A percentile compares a stretch with the other conserved stretches of the same genome.
Evolutionary conservation across 805 yeast species (phyloP).

Genomic region (Metahyphopichia silvanorum): DNA sequence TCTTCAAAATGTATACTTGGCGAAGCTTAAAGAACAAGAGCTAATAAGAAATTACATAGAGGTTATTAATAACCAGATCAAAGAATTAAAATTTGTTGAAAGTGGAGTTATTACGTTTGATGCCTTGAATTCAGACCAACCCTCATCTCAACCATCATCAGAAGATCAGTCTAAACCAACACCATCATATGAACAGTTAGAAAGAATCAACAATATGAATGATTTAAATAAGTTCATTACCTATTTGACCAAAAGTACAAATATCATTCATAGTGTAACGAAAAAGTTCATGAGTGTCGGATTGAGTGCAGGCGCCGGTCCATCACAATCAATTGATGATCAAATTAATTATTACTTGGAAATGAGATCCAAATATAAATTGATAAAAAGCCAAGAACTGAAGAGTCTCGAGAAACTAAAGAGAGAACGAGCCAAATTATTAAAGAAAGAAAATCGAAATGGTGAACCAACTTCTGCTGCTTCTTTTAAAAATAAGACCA

Average conservation of each 20-base stretch:
- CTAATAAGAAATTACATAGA: slow-evolving; percentile 41
- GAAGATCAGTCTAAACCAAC: neutral
- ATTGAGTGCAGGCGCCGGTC: slow-evolving; percentile 2
- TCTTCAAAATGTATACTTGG: slow-evolving; percentile 29
- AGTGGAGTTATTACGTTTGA: slow-evolving; percentile 43
- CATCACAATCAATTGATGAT: slow-evolving; percentile 13
- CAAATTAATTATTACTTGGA: slow-evolving; percentile 22
- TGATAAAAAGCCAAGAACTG: neutral
- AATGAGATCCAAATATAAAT: slow-evolving; percentile 13
- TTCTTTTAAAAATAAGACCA: too few species aligned
- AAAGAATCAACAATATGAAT: slow-evolving; percentile 34
- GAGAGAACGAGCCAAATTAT: slow-evolving; percentile 4
- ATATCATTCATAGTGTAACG: slow-evolving; percentile 37
- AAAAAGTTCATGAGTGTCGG: slow-evolving; percentile 15
- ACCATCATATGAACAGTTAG: slow-evolving; percentile 29
- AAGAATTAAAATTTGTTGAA: slow-evolving; percentile 40
- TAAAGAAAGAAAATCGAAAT: slow-evolving; percentile 5
- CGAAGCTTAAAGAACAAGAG: slow-evolving; percentile 41
- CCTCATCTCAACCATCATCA: slow-evolving; percentile 1
- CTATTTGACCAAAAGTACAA: slow-evolving; percentile 34
- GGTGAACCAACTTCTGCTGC: slow-evolving; percentile 1
- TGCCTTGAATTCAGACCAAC: slow-evolving; percentile 25
- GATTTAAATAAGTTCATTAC: slow-evolving; percentile 39
- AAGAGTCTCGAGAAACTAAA: slow-evolving; percentile 3
- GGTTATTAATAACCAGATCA: slow-evolving; percentile 39